phyloP scores from a whole-genome alignment of 2,329 filamentous ascomycete species.

The Alternaria sp. region DNA sequence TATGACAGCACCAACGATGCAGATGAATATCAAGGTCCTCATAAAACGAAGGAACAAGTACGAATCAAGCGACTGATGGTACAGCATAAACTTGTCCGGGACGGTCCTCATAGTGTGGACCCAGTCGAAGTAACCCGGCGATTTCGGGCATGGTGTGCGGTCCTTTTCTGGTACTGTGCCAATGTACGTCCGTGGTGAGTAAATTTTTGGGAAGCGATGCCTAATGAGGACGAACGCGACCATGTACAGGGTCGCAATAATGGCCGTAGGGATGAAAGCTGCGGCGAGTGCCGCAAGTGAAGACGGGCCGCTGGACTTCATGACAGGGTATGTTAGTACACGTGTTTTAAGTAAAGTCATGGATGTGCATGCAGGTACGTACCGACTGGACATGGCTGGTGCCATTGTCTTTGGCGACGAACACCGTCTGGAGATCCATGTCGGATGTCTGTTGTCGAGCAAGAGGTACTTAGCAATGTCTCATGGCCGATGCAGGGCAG shows the following conservation, averaged over 20 bases:
- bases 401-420: slow-evolving; percentile 24
- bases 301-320: slow-evolving; percentile 43
- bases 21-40: slow-evolving; percentile 78
- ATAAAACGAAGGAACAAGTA: slow-evolving; percentile 91
- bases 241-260: slow-evolving; percentile 43
- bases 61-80: slow-evolving; percentile 90
- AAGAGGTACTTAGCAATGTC: slow-evolving; percentile 9
- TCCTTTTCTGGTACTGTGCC: slow-evolving; percentile 55
- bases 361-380: slow-evolving; percentile 14
- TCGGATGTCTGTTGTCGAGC: slow-evolving; percentile 2
- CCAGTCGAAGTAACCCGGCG: slow-evolving; percentile 50
- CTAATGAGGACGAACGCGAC: slow-evolving; percentile 54
- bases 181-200: slow-evolving; percentile 57
- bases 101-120: slow-evolving; percentile 61
- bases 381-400: slow-evolving; percentile 30
- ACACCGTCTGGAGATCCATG: slow-evolving; percentile 32
- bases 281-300: slow-evolving; percentile 46
- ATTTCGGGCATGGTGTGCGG: slow-evolving; percentile 52
- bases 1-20: slow-evolving; percentile 81
- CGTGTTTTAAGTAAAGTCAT: not conserved
- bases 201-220: slow-evolving; percentile 55
- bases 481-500: slow-evolving; percentile 7
- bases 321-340: slow-evolving; percentile 18
- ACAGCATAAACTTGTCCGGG: slow-evolving; percentile 80
- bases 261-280: slow-evolving; percentile 48